Evolutionary conservation across 1,284 basidiomycete species (phyloP), one percentile per base, ranked within the genome.

Genomic region (Ganoderma lucidum): DNA sequence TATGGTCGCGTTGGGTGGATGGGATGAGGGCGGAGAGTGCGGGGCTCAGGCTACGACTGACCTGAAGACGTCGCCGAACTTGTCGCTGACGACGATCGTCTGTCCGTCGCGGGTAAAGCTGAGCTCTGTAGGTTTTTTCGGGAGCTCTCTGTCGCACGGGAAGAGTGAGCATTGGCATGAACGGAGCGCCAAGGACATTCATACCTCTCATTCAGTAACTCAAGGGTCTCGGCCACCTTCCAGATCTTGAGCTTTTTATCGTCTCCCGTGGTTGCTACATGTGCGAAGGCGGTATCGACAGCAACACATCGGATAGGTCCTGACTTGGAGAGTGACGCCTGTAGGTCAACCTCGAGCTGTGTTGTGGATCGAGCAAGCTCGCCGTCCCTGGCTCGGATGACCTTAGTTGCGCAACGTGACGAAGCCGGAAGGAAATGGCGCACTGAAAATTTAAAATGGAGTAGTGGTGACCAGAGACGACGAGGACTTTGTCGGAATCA

Each of bases 21-120:
- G 15, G 23, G 1, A 28, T 5, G 59, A 41, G 2, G 37, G 41
- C 1, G 6, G 39, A 23, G 53, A 44, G 9, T 10, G 53, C 8
- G n/a, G 37, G 23, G 23, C 23, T 23, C 23, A 23, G 8, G 48
- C n/a, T 39, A 35, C n/a, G 19, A 63, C 81, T 62, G 66, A 91
- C 93, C 88, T 89, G 81, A 94, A 95, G 19, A 96, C 86, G 75
- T 96, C 95, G 0, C 95, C 94, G 73, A 96, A 96, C 78, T 96
- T 96, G 80, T 96, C 95, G n/a, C 90, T 87, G 17, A 90, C 88
- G 17, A 93, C 81, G 73, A 93, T 90, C 17, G 83, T 89, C 70
- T 90, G 83, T 0, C 84, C 83, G 64, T 90, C 84, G 17, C 77
- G 81, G 0, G 88, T 90, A 74, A 96, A 89, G 0, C 78, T 75